phyloP scores from a whole-genome alignment of 768 basidiomycete species.

The Termitomyces sp. region DNA sequence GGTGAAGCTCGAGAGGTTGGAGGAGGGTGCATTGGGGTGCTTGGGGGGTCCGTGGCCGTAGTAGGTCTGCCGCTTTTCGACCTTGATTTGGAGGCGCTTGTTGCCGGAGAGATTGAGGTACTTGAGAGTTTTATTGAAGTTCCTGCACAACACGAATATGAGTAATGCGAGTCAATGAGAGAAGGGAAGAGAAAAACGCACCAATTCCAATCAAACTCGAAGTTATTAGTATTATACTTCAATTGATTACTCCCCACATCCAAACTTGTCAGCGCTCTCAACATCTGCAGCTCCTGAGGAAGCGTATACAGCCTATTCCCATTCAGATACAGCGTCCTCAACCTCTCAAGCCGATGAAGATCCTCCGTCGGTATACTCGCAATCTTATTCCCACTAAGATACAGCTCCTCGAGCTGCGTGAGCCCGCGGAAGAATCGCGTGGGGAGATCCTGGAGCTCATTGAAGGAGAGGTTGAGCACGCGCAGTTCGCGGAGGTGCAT shows the following conservation, averaged over 20 bases:
- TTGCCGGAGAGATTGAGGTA: constrained; percentile 98
- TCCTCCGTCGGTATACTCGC: constrained; percentile 90
- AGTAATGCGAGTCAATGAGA: background rate
- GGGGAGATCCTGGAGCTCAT: constrained; percentile 89
- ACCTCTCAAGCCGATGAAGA: constrained; percentile 62
- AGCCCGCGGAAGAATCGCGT: constrained; percentile 71
- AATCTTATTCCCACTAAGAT: constrained; percentile 93
- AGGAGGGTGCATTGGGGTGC: constrained; percentile 13
- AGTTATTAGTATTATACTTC: constrained; percentile 97
- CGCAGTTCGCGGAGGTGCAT: constrained; percentile 74
- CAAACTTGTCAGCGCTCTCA: constrained; percentile 73
- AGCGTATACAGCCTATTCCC: constrained; percentile 92
- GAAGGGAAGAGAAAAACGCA: constrained; percentile 32
- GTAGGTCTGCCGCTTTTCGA: constrained; percentile 21
- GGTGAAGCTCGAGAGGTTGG: constrained; percentile 75
- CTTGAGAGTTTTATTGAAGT: constrained; percentile 89
- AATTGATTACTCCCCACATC: constrained; percentile 93
- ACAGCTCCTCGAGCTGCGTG: constrained; percentile 75
- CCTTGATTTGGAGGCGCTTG: constrained; percentile 93
- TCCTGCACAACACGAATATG: constrained; percentile 51
- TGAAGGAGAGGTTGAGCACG: constrained; percentile 91
- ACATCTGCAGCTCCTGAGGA: constrained; percentile 86
- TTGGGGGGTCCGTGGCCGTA: constrained; percentile 21
- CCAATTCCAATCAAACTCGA: constrained; percentile 99
- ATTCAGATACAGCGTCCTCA: constrained; percentile 83